Percentiles rank a stretch among this genome's conserved stretches.
These are phyloP conservation scores for Pythium rishiriense DNA, from an alignment of 352 stramenopile genomes.

Conservation along the genomic window DNA sequence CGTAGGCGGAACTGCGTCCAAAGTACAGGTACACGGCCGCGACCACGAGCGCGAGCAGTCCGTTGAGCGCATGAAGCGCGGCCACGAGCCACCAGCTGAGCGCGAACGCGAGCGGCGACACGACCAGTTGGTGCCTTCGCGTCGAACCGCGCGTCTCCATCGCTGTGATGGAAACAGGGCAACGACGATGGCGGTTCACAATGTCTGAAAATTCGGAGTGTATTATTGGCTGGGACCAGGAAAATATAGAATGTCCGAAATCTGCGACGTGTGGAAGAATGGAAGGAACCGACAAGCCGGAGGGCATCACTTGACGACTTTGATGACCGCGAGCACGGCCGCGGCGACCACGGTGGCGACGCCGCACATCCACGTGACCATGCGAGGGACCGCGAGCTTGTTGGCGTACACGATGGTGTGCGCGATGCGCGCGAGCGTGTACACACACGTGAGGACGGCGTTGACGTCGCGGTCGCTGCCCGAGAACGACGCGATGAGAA, in stretches of 20 bases:
- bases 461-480: constrained; percentile 40
- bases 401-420: constrained; percentile 36
- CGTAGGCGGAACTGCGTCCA: background rate
- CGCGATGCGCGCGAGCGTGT: constrained; percentile 32
- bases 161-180: background rate
- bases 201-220: no score
- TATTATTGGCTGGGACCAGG: no score
- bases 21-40: background rate
- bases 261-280: no score
- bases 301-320: background rate
- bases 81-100: constrained; percentile 6
- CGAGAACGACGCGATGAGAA: constrained; percentile 40
- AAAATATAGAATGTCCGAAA: no score
- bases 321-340: constrained; percentile 14
- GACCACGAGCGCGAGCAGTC: background rate
- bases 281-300: no score
- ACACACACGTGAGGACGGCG: constrained; percentile 19
- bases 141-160: background rate
- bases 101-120: background rate
- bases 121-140: background rate
- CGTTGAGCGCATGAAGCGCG: background rate
- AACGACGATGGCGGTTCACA: background rate
- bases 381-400: constrained; percentile 26
- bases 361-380: constrained; percentile 27
- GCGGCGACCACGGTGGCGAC: constrained; percentile 22